Percentiles rank a stretch among this genome's conserved stretches.
phyloP scores from a whole-genome alignment of 805 yeast genomes.

The Metschnikowia continentalis region DNA sequence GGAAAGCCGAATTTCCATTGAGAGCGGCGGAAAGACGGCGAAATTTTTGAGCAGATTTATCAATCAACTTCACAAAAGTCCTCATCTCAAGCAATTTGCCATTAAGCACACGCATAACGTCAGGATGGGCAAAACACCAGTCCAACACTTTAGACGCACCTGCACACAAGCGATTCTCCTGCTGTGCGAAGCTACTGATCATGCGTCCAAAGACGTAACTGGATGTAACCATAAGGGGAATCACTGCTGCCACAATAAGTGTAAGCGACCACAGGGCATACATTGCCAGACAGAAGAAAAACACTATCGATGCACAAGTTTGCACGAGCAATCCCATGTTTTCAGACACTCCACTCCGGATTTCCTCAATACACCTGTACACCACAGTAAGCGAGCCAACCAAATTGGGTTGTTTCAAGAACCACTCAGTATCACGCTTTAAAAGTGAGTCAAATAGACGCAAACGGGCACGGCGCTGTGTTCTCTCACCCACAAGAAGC shows the following conservation, averaged over 20 bases:
- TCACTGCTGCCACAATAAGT: constrained; percentile 63
- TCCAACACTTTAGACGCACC: constrained; percentile 57
- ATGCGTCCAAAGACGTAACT: constrained; percentile 49
- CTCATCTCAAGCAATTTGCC: constrained; percentile 51
- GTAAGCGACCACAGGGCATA: constrained; percentile 84
- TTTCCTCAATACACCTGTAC: constrained; percentile 71
- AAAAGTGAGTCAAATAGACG: constrained; percentile 44
- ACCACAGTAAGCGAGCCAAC: constrained; percentile 63
- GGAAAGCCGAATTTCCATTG: constrained; percentile 51
- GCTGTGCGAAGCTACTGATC: constrained; percentile 45
- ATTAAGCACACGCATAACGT: constrained; percentile 57
- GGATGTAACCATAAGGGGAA: constrained; percentile 60
- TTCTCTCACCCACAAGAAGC: constrained; percentile 69
- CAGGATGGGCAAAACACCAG: constrained; percentile 64
- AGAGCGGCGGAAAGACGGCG: constrained; percentile 44
- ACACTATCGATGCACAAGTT: constrained; percentile 48
- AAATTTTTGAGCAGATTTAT: constrained; percentile 36
- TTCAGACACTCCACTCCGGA: constrained; percentile 64
- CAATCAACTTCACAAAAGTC: constrained; percentile 37
- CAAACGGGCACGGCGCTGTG: constrained; percentile 54
- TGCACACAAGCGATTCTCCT: constrained; percentile 56
- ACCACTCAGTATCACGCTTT: constrained; percentile 53
- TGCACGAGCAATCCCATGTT: constrained; percentile 56
- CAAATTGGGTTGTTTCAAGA: constrained; percentile 50
- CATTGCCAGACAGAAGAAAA: constrained; percentile 61